phyloP scores from a whole-genome alignment of 768 basidiomycete species.

The Rhizopogon vulgaris region DNA sequence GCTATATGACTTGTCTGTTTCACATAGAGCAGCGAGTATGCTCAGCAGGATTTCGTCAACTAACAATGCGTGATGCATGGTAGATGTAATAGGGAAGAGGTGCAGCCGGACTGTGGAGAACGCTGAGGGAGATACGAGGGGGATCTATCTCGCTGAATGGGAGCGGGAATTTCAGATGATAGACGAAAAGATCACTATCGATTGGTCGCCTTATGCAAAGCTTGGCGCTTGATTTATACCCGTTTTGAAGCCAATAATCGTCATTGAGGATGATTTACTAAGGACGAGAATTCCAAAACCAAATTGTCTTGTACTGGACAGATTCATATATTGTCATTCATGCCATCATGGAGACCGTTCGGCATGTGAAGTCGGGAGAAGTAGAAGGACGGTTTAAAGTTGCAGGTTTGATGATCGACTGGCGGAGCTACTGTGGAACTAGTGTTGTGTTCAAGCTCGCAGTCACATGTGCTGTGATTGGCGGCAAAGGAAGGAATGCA shows the following conservation, averaged over 20 bases:
- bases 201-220: not conserved
- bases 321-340: slow-evolving; percentile 1
- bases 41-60: not conserved
- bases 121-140: not conserved
- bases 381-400: not conserved
- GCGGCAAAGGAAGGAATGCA: not conserved
- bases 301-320: not conserved
- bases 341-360: not conserved
- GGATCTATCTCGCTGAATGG: not conserved
- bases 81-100: not conserved
- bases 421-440: slow-evolving; percentile 2
- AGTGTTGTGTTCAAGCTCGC: not conserved
- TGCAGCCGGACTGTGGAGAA: not conserved
- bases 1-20: not conserved
- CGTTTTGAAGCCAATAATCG: not conserved
- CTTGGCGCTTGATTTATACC: not conserved
- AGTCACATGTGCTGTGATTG: not conserved
- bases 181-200: not conserved
- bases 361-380: not conserved
- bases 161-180: not conserved
- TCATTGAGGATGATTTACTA: not conserved
- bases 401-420: not conserved
- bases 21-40: not conserved
- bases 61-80: not conserved
- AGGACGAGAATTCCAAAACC: not conserved